These are phyloP conservation scores for Rhizopogon sp. DNA, from an alignment of 768 basidiomycete genomes.

Conservation along the genomic window DNA sequence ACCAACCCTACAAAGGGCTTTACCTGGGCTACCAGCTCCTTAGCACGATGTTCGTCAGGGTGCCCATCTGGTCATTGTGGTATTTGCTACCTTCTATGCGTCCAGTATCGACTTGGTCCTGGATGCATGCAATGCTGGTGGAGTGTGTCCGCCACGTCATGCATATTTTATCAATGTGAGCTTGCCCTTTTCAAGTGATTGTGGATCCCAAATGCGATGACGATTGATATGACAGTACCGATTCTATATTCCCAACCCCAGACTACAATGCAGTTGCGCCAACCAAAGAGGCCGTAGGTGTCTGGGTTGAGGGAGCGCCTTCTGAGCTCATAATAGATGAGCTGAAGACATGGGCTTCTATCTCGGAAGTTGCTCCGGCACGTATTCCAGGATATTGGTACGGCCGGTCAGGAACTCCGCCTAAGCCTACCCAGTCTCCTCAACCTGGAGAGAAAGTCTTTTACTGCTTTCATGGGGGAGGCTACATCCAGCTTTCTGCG, in stretches of 20 bases:
- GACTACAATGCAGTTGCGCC: conserved; percentile 7
- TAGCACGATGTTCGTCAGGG: conserved; percentile 34
- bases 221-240: conserved; percentile 4
- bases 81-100: conserved; percentile 31
- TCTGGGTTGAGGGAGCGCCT: conserved; percentile 30
- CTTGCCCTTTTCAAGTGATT: background rate
- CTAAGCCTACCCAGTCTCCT: conserved; percentile 30
- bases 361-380: conserved; percentile 34
- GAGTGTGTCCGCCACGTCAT: conserved; percentile 29
- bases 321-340: conserved; percentile 25
- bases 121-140: conserved; percentile 34
- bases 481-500: conserved; percentile 47
- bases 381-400: conserved; percentile 57
- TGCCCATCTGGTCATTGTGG: conserved; percentile 44
- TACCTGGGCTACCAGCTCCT: conserved; percentile 42
- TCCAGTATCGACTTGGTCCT: conserved; percentile 41
- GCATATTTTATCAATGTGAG: conserved; percentile 16
- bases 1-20: conserved; percentile 45
- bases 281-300: conserved; percentile 9
- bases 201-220: background rate
- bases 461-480: conserved; percentile 62
- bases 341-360: conserved; percentile 18
- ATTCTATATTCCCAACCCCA: background rate
- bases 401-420: conserved; percentile 35
- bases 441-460: conserved; percentile 46